Evolutionary conservation across 176 grass and related monocot genomes (phyloP), one percentile per base, ranked within the genome.

Genomic region (Ampelocalamus luodianensis): DNA sequence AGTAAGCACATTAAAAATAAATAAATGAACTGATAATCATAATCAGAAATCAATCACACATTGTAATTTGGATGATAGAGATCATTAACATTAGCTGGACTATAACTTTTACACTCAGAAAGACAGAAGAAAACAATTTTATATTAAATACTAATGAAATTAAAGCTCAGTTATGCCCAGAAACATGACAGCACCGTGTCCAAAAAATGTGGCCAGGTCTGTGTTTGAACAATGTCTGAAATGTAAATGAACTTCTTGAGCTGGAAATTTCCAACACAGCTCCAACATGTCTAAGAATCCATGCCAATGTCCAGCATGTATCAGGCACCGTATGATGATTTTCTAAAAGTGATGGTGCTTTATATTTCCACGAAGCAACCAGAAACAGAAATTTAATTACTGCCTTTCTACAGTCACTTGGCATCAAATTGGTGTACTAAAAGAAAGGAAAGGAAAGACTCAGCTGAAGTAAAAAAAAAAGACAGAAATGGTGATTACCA

Each of bases 401-500:
- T 27, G 43, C 27, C 43, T 8, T 65, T 23, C 71, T 10, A 65
- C 66, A 81, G n/a, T 11, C 8, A 27, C 23, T 58, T 55, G 67
- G 20, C 27, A 17, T 27, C 6, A 9, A 53, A 65, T 42, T 76
- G 49, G 22, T 17, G 60, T 17, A 66, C 17, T 26, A 49, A 50
- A 4, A 63, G 1, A 10, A 36, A 34, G 27, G 29, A 18, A 40
- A 49, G 10, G n/a, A 43, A 73, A 73, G 2, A 3, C 24, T 51
- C 10, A 32, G 55, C 7, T 24, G 56, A 88, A 77, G 65, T n/a
- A 22, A 38, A 37, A 56, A 69, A 16, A 26, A 5, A 18, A 53
- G 23, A 27, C 22, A 70, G 4, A 66, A 72, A 58, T 29, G 17
- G 78, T 55, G 71, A 92, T 82, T 85, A 90, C 96, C 22, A 62